Evolutionary conservation across 2,329 filamentous ascomycete species (phyloP), one percentile per base, ranked within the genome.

Genomic region (Arthrobotrys entomopaga): DNA sequence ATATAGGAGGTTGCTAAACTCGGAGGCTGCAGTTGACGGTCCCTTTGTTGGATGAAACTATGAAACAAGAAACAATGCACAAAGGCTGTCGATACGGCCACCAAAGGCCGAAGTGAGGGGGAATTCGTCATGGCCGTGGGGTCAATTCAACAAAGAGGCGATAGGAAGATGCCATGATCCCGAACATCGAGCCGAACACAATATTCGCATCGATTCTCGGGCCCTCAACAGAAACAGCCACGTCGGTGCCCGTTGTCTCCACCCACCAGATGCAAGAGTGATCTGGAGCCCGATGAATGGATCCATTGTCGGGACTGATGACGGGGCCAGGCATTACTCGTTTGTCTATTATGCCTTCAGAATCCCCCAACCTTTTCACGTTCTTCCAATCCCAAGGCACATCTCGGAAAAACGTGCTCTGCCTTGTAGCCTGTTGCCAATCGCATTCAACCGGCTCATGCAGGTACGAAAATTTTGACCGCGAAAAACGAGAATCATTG

Each of bases 381-480:
- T 50, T n/a, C 46, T 63, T 65, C 53, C 57, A 61, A 53, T 61
- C 52, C 22, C 61, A 66, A 73, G 69, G 61, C 69, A 49, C 24
- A 52, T 24, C 10, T 19, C 50, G 42, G 20, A 53, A 73, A 65
- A 73, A 66, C 61, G 69, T 73, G 69, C 69, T 66, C 69, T 46
- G 69, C 69, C 69, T 73, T 73, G 69, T 54, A 61, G 69, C 38
- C 40, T 38, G 50, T n/a, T 53, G 54, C 56, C 61, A 66, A 73
- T 65, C 19, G 69, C 24, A 50, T 42, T 54, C 24, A 56, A 48
- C 67, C 67, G 50, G 60, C 24, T 43, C 15, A 61, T 63, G 70
- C 70, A 74, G 70, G 70, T 74, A 74, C 70, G 52, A 20, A 72
- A 66, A 58, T 57, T 57, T 73, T 66, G 66, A 57, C 64, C 70